Base-by-base conservation (phyloP, 768 basidiomycete genomes). In the Lactarius evosmus region DNA sequence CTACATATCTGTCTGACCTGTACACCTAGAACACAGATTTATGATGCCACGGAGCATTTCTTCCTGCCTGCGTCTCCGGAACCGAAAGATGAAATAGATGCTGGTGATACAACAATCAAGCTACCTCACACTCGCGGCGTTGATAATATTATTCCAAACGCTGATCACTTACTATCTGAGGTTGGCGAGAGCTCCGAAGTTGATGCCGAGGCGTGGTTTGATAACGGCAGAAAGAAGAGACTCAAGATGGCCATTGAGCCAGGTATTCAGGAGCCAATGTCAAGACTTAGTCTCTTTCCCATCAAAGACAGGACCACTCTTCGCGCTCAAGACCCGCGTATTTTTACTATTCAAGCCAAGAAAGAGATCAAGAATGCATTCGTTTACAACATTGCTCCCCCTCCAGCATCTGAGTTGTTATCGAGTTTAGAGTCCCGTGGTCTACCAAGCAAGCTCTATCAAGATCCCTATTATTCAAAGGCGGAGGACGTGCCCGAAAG, bases 391-490 rank as follows among this genome's bases (percentile, higher is more conserved):
- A 61, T 65, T n/a, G 60, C 71, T 11, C 84, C 88, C 0, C 90
- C 89, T 2, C 75, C 82, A 7, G 53, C 76, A 6, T 75, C 78
- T 4, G 76, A 83, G 14, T 74, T 90, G 0, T 60, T 80, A 7
- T 71, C 72, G 7, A 80, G 77, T 52, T 61, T 86, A 16, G 78
- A 80, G 34, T 69, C 72, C 0, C 74, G 82, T 67, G 80, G 79
- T 25, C 72, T 91, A 7, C 82, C 85, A 4, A 75, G 71, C 52
- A 85, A 83, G 67, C 72, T 89, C 27, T 95, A 97, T 74, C 84
- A 80, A 51, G 77, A 82, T n/a, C 91, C 95, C 0, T 88, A 83
- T 74, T 99, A 93, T 71, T 93, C 91, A 7, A 82, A 83, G 56
- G 78, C 80, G 27, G 68, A 69, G 4, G 96, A 98, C 71, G 81